Base-by-base conservation (phyloP, 2,329 filamentous ascomycete species). In the Aspergillus pseudoviridinutans region DNA sequence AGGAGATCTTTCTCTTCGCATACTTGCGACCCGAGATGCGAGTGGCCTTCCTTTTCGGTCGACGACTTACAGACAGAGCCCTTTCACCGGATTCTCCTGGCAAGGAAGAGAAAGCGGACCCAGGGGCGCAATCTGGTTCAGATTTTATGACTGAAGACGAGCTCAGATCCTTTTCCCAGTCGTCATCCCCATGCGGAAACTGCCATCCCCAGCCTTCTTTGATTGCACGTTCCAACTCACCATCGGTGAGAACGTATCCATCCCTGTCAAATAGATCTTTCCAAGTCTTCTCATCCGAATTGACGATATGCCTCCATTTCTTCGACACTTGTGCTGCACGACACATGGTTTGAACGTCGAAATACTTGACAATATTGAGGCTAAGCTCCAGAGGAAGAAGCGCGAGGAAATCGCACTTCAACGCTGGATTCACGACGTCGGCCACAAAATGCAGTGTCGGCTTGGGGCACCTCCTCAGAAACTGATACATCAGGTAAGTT, bases 181-280 rank as follows among this genome's bases (percentile, higher is more conserved):
- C 91, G 54, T 90, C 84, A 3, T 82, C 74, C 0, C 89, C 89
- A 55, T 86, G 84, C 0, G 92, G 91, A 69, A 93, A 91, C 71
- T 99, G 94, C 92, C 94, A 99, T 14, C 92, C 94, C 94, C 94
- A 99, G 14, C 94, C 94, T 78, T 97, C 91, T 46, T 81, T 80
- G 55, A 97, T 92, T 29, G 94, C 92, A 65, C 88, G 87, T 62
- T 91, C 87, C 25, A 99, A 80, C 74, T 99, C 94, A 20, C 90
- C 91, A 0, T 87, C 80, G 0, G 91, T 87, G 1, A 99, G 79
- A 28, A 79, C 79, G 72, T 90, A 97, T 0, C 91, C 91, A 71
- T 97, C 92, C 1, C 81, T 82, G 60, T 96, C 92, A 46, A 99
- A 87, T 1, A 97, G 80, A 62, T 92, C 89, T 75, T 95, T 97